phyloP scores from a whole-genome alignment of 805 yeast species.

The Metschnikowia dekortorum region DNA sequence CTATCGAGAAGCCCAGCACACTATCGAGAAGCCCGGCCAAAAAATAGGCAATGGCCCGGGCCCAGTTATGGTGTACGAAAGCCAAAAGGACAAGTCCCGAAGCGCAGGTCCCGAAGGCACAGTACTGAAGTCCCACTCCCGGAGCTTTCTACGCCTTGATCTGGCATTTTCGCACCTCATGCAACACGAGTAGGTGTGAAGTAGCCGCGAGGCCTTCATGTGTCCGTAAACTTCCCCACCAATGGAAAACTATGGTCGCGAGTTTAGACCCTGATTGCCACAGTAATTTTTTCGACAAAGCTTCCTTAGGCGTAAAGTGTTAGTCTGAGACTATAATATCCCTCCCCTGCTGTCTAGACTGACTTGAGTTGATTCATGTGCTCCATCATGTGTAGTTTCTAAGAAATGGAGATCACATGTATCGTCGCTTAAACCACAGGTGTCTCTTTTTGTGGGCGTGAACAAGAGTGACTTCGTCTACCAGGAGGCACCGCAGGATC shows the following conservation, averaged over 20 bases:
- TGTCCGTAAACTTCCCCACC: constrained; percentile 1
- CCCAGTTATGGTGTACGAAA: no score
- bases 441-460: background rate
- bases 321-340: no score
- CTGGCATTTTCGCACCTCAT: background rate
- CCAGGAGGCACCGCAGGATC: no score
- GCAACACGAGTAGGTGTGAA: background rate
- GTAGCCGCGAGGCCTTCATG: constrained; percentile 2
- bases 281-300: no score
- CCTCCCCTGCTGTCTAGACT: no score
- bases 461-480: no score
- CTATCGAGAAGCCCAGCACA: no score
- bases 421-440: background rate
- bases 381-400: background rate
- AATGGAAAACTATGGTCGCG: background rate
- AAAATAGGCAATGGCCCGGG: no score
- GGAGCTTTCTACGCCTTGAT: background rate
- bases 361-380: background rate
- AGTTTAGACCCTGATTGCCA: no score
- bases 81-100: no score
- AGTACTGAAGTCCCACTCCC: background rate
- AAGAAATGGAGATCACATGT: background rate
- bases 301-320: no score
- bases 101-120: background rate
- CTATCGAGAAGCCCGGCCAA: no score